These are phyloP conservation scores for Pseudomassariella vexata DNA, from an alignment of 2,329 filamentous ascomycete genomes.

Conservation along the genomic window DNA sequence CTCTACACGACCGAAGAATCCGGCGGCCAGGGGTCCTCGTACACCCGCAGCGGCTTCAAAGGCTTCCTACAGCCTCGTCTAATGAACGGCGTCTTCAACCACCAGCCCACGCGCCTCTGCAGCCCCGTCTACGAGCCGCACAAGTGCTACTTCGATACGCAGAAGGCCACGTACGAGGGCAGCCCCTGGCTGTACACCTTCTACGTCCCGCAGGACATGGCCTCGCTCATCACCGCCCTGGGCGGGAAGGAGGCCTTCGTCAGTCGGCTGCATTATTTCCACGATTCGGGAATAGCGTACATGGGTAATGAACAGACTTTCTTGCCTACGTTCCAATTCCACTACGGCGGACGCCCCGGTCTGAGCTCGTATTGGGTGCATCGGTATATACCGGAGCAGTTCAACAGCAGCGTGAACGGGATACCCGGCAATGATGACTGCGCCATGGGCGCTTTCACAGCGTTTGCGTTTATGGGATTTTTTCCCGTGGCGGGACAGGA, in stretches of 20 bases:
- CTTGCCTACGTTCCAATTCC: slow-evolving; percentile 49
- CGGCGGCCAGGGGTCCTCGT: too few relatives aligned
- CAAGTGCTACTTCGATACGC: slow-evolving; percentile 40
- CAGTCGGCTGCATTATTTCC: slow-evolving; percentile 58
- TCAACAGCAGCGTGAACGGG: slow-evolving; percentile 58
- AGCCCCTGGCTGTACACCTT: slow-evolving; percentile 64
- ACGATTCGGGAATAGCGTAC: slow-evolving; percentile 60
- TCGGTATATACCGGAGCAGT: slow-evolving; percentile 60
- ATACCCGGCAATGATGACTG: slow-evolving; percentile 53
- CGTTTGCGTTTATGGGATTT: slow-evolving; percentile 46
- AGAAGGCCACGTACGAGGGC: slow-evolving; percentile 36
- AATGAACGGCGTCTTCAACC: slow-evolving; percentile 59
- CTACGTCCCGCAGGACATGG: slow-evolving; percentile 50
- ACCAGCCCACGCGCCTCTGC: slow-evolving; percentile 62
- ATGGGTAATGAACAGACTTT: slow-evolving; percentile 60
- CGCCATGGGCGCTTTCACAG: slow-evolving; percentile 48
- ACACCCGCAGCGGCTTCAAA: slow-evolving; percentile 42
- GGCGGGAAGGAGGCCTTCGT: slow-evolving; percentile 55
- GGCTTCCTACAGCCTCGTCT: slow-evolving; percentile 68
- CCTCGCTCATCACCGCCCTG: slow-evolving; percentile 32
- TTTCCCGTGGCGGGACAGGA: slow-evolving; percentile 50
- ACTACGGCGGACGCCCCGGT: slow-evolving; percentile 62
- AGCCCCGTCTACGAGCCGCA: slow-evolving; percentile 43
- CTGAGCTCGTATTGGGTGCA: slow-evolving; percentile 50
- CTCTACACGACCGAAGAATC: too few relatives aligned